These are phyloP conservation scores for Komagataella ulmi DNA, from an alignment of 805 yeast genomes.

Conservation along the genomic window DNA sequence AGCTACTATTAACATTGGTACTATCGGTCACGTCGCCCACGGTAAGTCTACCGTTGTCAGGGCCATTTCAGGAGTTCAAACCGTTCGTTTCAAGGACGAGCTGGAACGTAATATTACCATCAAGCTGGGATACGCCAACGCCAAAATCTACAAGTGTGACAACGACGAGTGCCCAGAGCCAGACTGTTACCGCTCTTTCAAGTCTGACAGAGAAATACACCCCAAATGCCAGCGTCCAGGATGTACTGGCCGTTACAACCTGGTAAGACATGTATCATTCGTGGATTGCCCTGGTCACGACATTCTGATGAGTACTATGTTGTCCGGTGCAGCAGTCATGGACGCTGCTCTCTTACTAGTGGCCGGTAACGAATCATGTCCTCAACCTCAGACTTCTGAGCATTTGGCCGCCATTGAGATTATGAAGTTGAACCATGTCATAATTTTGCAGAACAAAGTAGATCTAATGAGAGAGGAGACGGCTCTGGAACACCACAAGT, in stretches of 20 bases:
- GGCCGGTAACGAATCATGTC: constrained; percentile 99
- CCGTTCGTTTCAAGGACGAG: constrained; percentile 98
- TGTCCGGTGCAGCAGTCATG: constrained; percentile 99
- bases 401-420: constrained; percentile 99
- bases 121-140: constrained; percentile 97
- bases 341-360: constrained; percentile 94
- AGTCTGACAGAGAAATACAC: constrained; percentile 86
- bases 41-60: constrained; percentile 98
- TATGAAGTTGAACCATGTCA: constrained; percentile 95
- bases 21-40: constrained; percentile 98
- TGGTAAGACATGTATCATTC: constrained; percentile 93
- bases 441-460: constrained; percentile 93
- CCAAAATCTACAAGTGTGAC: constrained; percentile 91
- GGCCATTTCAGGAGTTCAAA: constrained; percentile 97
- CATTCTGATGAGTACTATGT: constrained; percentile 99
- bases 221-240: constrained; percentile 88
- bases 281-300: constrained; percentile 99
- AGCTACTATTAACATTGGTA: constrained; percentile 98
- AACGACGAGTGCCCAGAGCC: constrained; percentile 83
- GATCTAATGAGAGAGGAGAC: constrained; percentile 97
- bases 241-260: constrained; percentile 76
- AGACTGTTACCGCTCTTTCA: constrained; percentile 87
- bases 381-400: constrained; percentile 99
- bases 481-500: constrained; percentile 90
- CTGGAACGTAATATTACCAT: constrained; percentile 98